Base-by-base conservation (phyloP, 2,329 filamentous ascomycete genomes). In the Colletotrichum musae region DNA sequence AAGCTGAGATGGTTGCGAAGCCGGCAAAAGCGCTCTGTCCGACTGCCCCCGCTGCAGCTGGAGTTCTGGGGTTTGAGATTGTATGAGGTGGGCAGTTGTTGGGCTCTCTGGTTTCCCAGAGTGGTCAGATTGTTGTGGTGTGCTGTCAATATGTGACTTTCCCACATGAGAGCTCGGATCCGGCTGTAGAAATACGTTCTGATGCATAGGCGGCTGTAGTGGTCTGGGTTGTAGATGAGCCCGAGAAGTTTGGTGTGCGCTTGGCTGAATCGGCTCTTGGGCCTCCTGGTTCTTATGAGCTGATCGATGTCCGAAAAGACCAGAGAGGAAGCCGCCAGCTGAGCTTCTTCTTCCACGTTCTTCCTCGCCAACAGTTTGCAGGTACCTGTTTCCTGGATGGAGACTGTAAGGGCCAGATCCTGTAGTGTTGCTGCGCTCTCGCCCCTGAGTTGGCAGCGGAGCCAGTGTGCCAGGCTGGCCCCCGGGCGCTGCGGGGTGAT, bases 291-390 rank as follows among this genome's bases (percentile, higher is more conserved):
- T 6, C 16, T 43, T 43, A 43, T 5, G 41, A 43, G 73, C 73
- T 4, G 74, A 68, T 18, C 73, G 59, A 56, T 70, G 71, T 15
- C 71, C 66, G 54, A 76, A 73, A 3, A 76, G 66, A 16, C 72
- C 72, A 6, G 73, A 71, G 45, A 76, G 54, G 50, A 76, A 72
- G 6, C 66, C 72, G 3, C 74, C 70, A 3, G 70, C 68, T 5
- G 74, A 74, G 6, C 70, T 67, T 51, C 73, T 72, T 2, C 74
- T 69, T 13, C 74, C 71, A 21, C 74, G 73, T 3, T 75, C 70
- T 13, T 73, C 74, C 32, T 75, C 74, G 4, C 60, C 52, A 10
- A 47, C 61, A 53, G 56, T 7, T 26, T 41, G 32, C 45, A 70
- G 18, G 43, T 69, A 62, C 24, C 51, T 41, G 28, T 65, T 54